Evolutionary conservation across 306 rosid genomes (phyloP).

Genomic region (Acacia acuminata): DNA sequence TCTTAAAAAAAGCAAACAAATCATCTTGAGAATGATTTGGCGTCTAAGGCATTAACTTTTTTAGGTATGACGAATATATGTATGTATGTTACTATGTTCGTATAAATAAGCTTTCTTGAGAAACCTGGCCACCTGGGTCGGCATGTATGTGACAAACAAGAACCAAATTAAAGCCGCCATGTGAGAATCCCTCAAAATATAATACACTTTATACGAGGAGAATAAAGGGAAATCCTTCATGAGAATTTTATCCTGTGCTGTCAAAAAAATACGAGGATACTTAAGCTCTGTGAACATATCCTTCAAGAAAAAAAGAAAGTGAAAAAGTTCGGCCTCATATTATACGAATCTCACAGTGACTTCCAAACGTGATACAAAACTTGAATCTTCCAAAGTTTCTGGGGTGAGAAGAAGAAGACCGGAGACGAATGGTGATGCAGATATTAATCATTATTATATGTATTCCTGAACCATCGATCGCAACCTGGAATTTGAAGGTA

Average conservation of each 20-base stretch:
- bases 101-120: neutral
- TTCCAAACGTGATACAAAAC: neutral
- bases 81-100: too few species aligned
- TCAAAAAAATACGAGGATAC: neutral
- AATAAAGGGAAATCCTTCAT: neutral
- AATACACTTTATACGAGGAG: neutral
- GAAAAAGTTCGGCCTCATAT: neutral
- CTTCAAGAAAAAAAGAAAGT: neutral
- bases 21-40: neutral
- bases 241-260: neutral
- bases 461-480: slow-evolving; percentile 21
- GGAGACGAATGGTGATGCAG: slow-evolving; percentile 24
- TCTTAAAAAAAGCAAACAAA: neutral
- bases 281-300: neutral
- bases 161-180: neutral
- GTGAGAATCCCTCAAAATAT: neutral
- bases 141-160: neutral
- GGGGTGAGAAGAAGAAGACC: neutral
- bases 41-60: neutral
- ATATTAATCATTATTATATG: slow-evolving; percentile 1
- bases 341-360: neutral
- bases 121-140: neutral
- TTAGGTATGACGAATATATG: too few species aligned
- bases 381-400: neutral
- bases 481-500: slow-evolving; percentile 11